Evolutionary conservation across 352 stramenopile species (phyloP).

Genomic region (Globisporangium takayamanum): DNA sequence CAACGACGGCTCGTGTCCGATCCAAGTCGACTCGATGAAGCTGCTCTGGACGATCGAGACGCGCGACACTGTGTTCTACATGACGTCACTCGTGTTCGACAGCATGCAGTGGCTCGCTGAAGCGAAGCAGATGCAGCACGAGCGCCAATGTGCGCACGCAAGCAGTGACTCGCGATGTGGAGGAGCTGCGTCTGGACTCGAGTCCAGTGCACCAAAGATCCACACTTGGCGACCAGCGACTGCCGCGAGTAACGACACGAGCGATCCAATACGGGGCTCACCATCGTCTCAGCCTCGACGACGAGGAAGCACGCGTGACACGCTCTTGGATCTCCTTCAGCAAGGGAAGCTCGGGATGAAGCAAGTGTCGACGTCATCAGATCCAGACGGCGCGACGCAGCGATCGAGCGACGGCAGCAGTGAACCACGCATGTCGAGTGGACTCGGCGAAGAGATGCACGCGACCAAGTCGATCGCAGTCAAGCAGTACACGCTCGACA

Average conservation of each 20-base stretch:
- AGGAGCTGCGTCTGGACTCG: background rate
- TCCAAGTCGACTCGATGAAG: conserved; percentile 80
- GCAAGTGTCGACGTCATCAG: conserved; percentile 4
- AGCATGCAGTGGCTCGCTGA: conserved; percentile 43
- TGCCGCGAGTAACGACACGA: background rate
- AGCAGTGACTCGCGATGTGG: background rate
- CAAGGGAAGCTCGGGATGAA: conserved; percentile 67
- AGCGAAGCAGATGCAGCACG: conserved; percentile 15
- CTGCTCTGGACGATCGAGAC: conserved; percentile 76
- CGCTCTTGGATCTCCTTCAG: conserved; percentile 61
- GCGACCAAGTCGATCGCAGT: conserved; percentile 30
- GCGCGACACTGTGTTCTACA: conserved; percentile 65
- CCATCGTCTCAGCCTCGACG: conserved; percentile 1
- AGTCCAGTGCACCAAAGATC: background rate
- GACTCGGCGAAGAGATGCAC: conserved; percentile 11
- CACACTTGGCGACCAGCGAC: conserved; percentile 3
- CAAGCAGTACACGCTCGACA: conserved; percentile 72
- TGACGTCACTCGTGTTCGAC: conserved; percentile 47
- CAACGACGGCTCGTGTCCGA: conserved; percentile 64
- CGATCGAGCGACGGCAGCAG: conserved; percentile 5
- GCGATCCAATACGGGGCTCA: background rate
- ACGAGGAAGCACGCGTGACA: conserved; percentile 47
- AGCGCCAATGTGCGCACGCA: background rate
- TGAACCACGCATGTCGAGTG: conserved; percentile 5
- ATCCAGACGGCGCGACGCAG: conserved; percentile 14